Conservation (phyloP, 768 basidiomycete genomes). For the Leccinum pellstonianum region DNA sequence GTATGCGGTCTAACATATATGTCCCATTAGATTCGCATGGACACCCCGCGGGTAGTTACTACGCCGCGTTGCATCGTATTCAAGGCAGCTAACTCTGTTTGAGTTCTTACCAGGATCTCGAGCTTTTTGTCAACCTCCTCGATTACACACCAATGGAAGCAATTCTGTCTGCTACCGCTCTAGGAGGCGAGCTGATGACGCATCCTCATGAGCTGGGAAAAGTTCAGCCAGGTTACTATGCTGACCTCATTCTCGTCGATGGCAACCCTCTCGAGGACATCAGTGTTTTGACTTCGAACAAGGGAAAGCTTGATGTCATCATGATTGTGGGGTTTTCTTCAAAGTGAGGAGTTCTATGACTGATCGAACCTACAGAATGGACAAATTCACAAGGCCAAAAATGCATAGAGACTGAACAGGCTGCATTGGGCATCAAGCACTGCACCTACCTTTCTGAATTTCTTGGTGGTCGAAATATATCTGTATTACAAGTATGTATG, state of each 20-base stretch:
- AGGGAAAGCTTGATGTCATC: constrained; percentile 34
- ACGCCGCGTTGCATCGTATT: not conserved
- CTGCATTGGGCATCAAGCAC: too few species aligned
- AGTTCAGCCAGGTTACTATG: constrained; percentile 37
- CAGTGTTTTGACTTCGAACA: constrained; percentile 29
- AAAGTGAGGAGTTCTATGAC: not conserved
- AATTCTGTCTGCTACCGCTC: constrained; percentile 34
- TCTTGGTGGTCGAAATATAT: not conserved
- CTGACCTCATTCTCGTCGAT: constrained; percentile 37
- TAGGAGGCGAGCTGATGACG: constrained; percentile 38
- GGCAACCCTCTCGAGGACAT: constrained; percentile 39
- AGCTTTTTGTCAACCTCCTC: constrained; percentile 37
- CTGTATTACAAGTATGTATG: too few species aligned
- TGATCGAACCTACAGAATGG: constrained; percentile 23
- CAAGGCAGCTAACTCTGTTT: constrained; percentile 4
- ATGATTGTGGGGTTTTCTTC: constrained; percentile 30
- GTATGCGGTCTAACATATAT: not conserved
- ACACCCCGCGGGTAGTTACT: constrained; percentile 32
- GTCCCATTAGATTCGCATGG: constrained; percentile 25
- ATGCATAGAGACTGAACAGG: not conserved
- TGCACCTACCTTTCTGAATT: not conserved
- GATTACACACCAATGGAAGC: constrained; percentile 38
- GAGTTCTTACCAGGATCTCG: constrained; percentile 37
- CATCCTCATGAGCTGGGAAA: constrained; percentile 38
- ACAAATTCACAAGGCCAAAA: constrained; percentile 22